Evolutionary conservation across 192 early-diverging fungal species (phyloP), one percentile per base, ranked within the genome.

Genomic region (Coemansia sp.): DNA sequence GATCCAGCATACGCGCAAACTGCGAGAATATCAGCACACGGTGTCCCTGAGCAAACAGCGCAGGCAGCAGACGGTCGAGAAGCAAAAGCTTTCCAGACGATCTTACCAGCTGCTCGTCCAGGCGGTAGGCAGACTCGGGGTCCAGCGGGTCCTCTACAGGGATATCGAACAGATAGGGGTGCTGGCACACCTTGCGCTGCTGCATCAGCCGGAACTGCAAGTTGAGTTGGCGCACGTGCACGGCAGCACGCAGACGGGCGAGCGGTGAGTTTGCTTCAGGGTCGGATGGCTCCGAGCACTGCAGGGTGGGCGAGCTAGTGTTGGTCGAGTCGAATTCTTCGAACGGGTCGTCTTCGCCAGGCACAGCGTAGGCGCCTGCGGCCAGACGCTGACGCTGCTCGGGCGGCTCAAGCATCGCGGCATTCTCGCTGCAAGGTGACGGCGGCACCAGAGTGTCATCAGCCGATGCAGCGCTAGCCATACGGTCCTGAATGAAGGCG

Each of bases 11-110:
- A 22, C 85, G 83, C 8, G 91, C 87, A 77, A 96, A 92, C 80
- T 99, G 97, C 10, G 88, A 91, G 70, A 98, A 99, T 13, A 98
- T 83, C 30, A 99, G 80, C 8, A 98, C 91, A 55, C 94, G 94
- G 80, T 99, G 95, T 4, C 87, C 90, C 10, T 85, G 62, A 5
- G 82, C 76, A 61, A 96, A 87, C 9, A 99, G 71, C 7, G 78
- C 82, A 0, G 91, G 84, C 30, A 99, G 71, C 27, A 99, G 71
- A 8, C 87, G 81, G 66, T 95, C 87, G 44, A 99, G 72, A 1
- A 96, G 53, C 8, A 92, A 53, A 72, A 98, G 87, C 68, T 99
- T 99, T 23, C 95, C 97, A 9, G 92, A 92, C 7, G 71, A 66
- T 23, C 80, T 73, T 21, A 94, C 84, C 15, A 92, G 63, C 24